Evolutionary conservation across 176 grass and related monocot genomes (phyloP).

Genomic region (Aegilops bicornis): DNA sequence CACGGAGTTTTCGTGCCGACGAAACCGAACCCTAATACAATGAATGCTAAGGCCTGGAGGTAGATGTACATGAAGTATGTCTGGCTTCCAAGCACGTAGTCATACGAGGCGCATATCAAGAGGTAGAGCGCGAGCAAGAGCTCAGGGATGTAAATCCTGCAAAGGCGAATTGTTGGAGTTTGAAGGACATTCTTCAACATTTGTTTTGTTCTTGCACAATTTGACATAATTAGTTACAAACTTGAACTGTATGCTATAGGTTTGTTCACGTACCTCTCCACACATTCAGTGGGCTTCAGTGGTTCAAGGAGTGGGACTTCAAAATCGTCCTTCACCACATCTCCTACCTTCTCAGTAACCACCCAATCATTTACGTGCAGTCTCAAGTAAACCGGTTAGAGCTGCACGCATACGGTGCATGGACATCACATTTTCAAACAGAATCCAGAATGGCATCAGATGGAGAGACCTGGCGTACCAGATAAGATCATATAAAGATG

Average conservation of each 20-base stretch:
- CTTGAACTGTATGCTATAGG: background rate
- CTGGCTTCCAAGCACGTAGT: conserved; percentile 55
- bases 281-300: conserved; percentile 42
- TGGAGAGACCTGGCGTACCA: conserved; percentile 68
- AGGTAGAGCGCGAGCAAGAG: conserved; percentile 69
- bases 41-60: conserved; percentile 76
- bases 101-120: conserved; percentile 73
- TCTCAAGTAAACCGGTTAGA: conserved; percentile 69
- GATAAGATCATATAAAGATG: background rate
- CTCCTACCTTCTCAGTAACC: conserved; percentile 88
- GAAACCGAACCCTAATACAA: conserved; percentile 71
- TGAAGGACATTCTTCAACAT: conserved; percentile 4
- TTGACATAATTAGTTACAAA: background rate
- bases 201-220: background rate
- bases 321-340: conserved; percentile 43
- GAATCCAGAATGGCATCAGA: conserved; percentile 97
- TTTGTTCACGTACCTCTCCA: conserved; percentile 38
- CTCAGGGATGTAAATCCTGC: conserved; percentile 76
- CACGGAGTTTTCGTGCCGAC: conserved; percentile 56
- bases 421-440: conserved; percentile 98
- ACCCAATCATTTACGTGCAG: conserved; percentile 76
- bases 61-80: conserved; percentile 83
- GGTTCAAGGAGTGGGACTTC: conserved; percentile 57
- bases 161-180: conserved; percentile 21
- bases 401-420: conserved; percentile 90